Conservation (phyloP, 495 filamentous ascomycete genomes). For the Parathielavia hyrcaniae region DNA sequence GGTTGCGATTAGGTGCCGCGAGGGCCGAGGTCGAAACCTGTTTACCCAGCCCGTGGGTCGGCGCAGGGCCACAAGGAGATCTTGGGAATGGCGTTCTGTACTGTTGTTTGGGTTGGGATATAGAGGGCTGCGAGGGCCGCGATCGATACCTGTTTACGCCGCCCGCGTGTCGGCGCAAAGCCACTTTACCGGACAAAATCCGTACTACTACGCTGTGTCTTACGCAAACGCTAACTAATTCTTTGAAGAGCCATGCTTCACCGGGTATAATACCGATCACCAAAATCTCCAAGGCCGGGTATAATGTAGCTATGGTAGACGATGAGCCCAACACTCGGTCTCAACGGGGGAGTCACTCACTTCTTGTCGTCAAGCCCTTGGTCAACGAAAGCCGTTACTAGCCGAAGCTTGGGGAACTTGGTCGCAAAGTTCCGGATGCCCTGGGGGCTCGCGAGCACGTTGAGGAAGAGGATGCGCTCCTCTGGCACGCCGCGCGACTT, state of each 20-base stretch:
- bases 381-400: constrained; percentile 96
- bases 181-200: background rate
- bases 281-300: constrained; percentile 92
- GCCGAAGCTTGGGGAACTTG: constrained; percentile 82
- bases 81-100: background rate
- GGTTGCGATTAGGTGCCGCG: background rate
- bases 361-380: constrained; percentile 92
- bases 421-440: constrained; percentile 85
- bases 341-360: constrained; percentile 45
- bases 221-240: background rate
- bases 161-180: too few species aligned
- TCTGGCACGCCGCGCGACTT: constrained; percentile 86
- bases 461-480: constrained; percentile 90
- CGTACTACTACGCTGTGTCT: constrained; percentile 12
- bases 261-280: constrained; percentile 92
- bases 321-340: constrained; percentile 20
- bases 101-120: background rate
- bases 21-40: constrained; percentile 13
- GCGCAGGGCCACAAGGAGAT: background rate
- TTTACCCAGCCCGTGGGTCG: background rate
- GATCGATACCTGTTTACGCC: constrained; percentile 11
- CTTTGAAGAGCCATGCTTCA: constrained; percentile 34
- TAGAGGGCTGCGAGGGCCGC: constrained; percentile 2
- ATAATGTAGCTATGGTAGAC: constrained; percentile 72
- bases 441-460: constrained; percentile 90